Base-by-base conservation (phyloP, 1,139 yeast genomes). In the Pneumocystis carinii region DNA sequence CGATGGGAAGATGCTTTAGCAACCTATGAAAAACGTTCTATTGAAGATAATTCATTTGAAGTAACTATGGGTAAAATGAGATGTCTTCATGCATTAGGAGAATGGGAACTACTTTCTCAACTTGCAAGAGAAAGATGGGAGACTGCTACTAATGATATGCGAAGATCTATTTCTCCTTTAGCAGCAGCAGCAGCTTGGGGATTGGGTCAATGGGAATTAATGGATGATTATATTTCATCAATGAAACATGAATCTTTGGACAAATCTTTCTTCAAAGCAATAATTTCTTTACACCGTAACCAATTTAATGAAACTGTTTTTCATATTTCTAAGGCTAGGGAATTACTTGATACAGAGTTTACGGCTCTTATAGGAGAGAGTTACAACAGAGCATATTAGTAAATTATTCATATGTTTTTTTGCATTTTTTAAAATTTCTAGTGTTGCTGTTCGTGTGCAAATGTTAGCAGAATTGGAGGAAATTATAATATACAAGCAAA, bases 101-200 rank as follows among this genome's bases (percentile, higher is more conserved):
- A 92, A 75, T 94, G 98, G 98, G 97, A 90, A 68, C 88, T 86
- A 69, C 77, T 94, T 37, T 86, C 95, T 12, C 87, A 86, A 66
- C 77, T 92, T 64, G 96, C 97, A 0, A 86, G 84, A 69, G 86
- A 85, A 60, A 88, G 87, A 71, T 94, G 98, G 98, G 78, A 77
- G 37, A 78, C 78, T 59, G 82, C 95, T 0, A 77, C 87, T 2
- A 80, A 83, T 61, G 96, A 88, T 36, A 83, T 83, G 61, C 82
- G 85, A 70, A 78, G 96, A 66, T 83, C 85, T n/a, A 90, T 94
- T 68, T 97, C 98, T 0, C 98, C 98, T 0, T 76, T 94, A 63
- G 98, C 98, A 0, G 98, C 97, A 0, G 97, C 97, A 1, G 97
- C 98, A 0, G 89, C 97, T 0, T 92, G 98, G 98, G 97, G 97